Percentiles rank a stretch among this genome's conserved stretches.
Evolutionary conservation across 495 filamentous ascomycete genomes (phyloP).

Genomic region (Trypethelium eluteriae): DNA sequence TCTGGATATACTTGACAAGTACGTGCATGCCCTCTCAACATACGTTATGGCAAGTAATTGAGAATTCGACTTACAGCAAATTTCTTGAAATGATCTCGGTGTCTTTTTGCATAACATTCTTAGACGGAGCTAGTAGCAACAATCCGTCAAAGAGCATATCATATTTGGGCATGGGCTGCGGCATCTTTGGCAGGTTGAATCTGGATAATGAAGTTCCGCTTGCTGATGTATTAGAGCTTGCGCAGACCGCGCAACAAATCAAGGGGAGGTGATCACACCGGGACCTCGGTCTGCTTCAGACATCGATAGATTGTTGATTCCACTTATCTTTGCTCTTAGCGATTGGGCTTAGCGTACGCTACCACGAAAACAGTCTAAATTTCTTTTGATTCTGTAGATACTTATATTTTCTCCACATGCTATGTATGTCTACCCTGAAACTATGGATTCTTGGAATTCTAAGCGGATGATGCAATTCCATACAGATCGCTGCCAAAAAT

Average conservation of each 20-base stretch:
- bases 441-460: too few relatives aligned
- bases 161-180: conserved; percentile 2
- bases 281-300: not conserved
- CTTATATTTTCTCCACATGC: too few relatives aligned
- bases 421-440: too few relatives aligned
- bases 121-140: not conserved
- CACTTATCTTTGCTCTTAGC: not conserved
- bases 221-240: not conserved
- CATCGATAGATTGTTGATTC: not conserved
- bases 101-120: conserved; percentile 1
- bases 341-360: too few relatives aligned
- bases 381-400: too few relatives aligned
- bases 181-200: conserved; percentile 6
- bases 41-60: not conserved
- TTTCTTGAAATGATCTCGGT: not conserved
- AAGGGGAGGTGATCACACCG: not conserved
- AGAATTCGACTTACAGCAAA: not conserved
- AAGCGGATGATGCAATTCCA: too few relatives aligned
- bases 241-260: not conserved
- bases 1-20: conserved; percentile 6
- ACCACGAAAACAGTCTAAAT: too few relatives aligned
- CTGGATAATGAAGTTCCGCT: conserved; percentile 3
- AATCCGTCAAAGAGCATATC: not conserved
- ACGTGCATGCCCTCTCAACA: not conserved
- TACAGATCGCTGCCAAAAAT: too few relatives aligned